Evolutionary conservation across 176 grass and related monocot genomes (phyloP), one percentile per base, ranked within the genome.

Genomic region (Melocanna baccifera): DNA sequence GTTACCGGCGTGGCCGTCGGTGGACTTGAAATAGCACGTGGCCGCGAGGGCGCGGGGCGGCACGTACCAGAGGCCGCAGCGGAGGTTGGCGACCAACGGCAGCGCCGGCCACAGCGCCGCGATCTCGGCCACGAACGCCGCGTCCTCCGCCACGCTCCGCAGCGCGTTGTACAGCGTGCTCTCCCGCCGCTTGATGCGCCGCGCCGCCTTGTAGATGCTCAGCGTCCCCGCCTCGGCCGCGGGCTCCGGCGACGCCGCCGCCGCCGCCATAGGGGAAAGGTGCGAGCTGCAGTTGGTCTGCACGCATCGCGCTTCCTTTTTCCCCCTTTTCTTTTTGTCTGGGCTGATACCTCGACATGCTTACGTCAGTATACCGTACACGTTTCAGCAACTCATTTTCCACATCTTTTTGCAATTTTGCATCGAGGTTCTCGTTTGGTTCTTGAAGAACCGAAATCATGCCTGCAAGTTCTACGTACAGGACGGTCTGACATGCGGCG

Each of bases 11-110:
- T 98, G 96, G 0, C 96, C 96, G 42, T 98, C 96, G 28, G 96
- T 94, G 65, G 96, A 98, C 63, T 98, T 98, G 67, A 98, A 98
- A 72, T 98, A 95, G 88, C 93, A 98, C 28, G 91, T 87, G 63
- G 91, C 82, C 9, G 81, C 51, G 68, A 98, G 78, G 70, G 84
- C 13, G 19, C 88, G 83, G 8, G 83, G 79, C 36, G 61, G 91
- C 48, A 87, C 39, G 73, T 95, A 98, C 96, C 96, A 98, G 70
- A 98, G 93, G 67, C 93, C 89, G 83, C 96, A 98, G 20, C 93
- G 96, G 79, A 98, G 96, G 67, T 98, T 95, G 69, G 96, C 93
- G 48, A 92, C 83, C 23, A 95, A 75, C 4, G 96, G 96, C 32
- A 98, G 91, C 75, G 92, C 83, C 20, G 89, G 89, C 95, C 95